Evolutionary conservation across 768 basidiomycete species (phyloP).

Genomic region (Basidioascus undulatus): DNA sequence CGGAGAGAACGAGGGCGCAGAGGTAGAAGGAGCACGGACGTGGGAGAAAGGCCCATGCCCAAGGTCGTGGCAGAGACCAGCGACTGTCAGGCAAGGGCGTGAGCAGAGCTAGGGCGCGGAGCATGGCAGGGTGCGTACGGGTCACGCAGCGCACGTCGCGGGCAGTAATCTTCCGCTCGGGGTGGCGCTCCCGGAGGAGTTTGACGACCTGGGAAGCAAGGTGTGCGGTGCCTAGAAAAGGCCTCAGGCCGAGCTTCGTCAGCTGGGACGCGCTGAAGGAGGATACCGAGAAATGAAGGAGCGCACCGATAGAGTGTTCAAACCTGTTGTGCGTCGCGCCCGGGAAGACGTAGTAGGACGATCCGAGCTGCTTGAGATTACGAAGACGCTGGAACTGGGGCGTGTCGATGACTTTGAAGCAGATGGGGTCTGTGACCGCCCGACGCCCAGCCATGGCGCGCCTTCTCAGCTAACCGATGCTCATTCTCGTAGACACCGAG

Average conservation of each 20-base stretch:
- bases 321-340: conserved; percentile 60
- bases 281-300: conserved; percentile 4
- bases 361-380: conserved; percentile 55
- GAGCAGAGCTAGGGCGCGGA: too few species aligned
- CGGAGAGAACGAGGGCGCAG: too few species aligned
- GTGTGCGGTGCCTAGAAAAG: conserved; percentile 38
- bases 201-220: conserved; percentile 40
- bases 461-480: too few species aligned
- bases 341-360: conserved; percentile 34
- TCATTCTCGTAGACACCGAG: too few species aligned
- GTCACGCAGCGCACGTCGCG: conserved; percentile 51
- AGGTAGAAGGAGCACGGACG: too few species aligned
- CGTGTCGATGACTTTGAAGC: too few species aligned
- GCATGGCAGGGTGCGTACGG: too few species aligned
- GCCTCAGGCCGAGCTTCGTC: too few species aligned
- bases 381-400: conserved; percentile 55
- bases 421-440: too few species aligned
- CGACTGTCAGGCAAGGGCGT: too few species aligned
- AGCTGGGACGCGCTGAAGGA: neutral
- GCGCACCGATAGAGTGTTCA: conserved; percentile 53
- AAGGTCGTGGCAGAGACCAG: too few species aligned
- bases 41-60: conserved; percentile 73
- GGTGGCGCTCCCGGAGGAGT: conserved; percentile 34
- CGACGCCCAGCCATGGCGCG: too few species aligned
- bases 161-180: conserved; percentile 36